A percentile compares a stretch with the other conserved stretches of the same genome.
These are phyloP conservation scores for Handroanthus guayacan DNA, from an alignment of 257 asterid species.

Conservation along the genomic window DNA sequence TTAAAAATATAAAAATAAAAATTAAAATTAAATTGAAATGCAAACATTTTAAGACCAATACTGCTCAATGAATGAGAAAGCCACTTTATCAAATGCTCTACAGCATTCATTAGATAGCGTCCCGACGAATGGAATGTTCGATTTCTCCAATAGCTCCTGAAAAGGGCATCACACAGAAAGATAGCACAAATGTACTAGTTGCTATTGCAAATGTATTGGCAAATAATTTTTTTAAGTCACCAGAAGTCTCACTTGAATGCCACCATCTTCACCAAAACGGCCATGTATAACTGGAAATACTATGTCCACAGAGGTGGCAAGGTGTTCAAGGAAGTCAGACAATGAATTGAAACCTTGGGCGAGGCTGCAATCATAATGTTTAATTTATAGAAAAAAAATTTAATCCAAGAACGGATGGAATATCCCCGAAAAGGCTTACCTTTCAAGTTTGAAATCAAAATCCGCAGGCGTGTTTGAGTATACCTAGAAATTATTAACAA, in stretches of 20 bases:
- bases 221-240: slow-evolving; percentile 3
- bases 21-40: not conserved
- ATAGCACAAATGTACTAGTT: slow-evolving; percentile 4
- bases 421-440: slow-evolving; percentile 44
- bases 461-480: slow-evolving; percentile 90
- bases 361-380: slow-evolving; percentile 60
- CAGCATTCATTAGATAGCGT: slow-evolving; percentile 72
- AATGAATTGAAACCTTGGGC: slow-evolving; percentile 81
- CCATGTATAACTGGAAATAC: slow-evolving; percentile 96
- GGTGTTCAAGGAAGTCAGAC: slow-evolving; percentile 70
- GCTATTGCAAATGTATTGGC: slow-evolving; percentile 11
- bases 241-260: slow-evolving; percentile 75
- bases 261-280: slow-evolving; percentile 95
- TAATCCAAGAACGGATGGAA: not conserved
- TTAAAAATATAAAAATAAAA: not conserved
- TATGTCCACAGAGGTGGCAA: slow-evolving; percentile 76
- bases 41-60: slow-evolving; percentile 20
- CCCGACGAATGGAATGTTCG: slow-evolving; percentile 79
- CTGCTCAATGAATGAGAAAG: slow-evolving; percentile 29
- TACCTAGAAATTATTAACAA: slow-evolving; percentile 49
- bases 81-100: slow-evolving; percentile 85
- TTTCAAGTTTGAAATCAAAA: slow-evolving; percentile 89
- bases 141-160: slow-evolving; percentile 76
- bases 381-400: not conserved
- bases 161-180: slow-evolving; percentile 25